Evolutionary conservation across 2,329 filamentous ascomycete genomes (phyloP).

Genomic region (Sporothrix curviconia): DNA sequence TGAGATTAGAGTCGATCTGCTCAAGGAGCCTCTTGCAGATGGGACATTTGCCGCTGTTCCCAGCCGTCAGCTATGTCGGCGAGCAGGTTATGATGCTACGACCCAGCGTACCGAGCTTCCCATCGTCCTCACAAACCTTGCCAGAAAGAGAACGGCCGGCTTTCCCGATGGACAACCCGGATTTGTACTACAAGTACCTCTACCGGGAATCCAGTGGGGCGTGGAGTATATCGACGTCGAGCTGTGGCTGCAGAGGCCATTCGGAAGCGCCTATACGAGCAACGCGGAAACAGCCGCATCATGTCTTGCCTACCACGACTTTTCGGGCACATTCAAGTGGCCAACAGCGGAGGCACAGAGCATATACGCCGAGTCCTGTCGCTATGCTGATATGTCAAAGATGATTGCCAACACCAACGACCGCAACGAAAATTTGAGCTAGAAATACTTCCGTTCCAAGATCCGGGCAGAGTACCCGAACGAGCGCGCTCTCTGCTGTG

Average conservation of each 20-base stretch:
- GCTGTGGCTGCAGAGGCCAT: constrained; percentile 75
- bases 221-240: constrained; percentile 88
- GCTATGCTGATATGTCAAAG: constrained; percentile 80
- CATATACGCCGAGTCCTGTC: constrained; percentile 64
- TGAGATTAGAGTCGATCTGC: constrained; percentile 74
- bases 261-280: constrained; percentile 58
- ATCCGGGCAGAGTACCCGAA: constrained; percentile 63
- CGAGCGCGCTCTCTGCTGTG: constrained; percentile 67
- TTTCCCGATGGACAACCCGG: constrained; percentile 75
- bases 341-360: constrained; percentile 64
- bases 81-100: constrained; percentile 79
- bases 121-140: constrained; percentile 85
- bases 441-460: constrained; percentile 77
- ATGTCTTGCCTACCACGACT: constrained; percentile 92
- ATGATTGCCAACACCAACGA: constrained; percentile 82
- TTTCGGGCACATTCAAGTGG: constrained; percentile 79
- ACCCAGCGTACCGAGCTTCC: constrained; percentile 77
- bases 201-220: constrained; percentile 78
- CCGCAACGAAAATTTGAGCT: constrained; percentile 85
- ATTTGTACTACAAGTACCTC: constrained; percentile 71
- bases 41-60: constrained; percentile 60
- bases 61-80: constrained; percentile 75
- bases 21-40: constrained; percentile 62
- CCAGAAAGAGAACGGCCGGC: constrained; percentile 72
- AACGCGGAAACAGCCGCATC: constrained; percentile 72